phyloP scores from a whole-genome alignment of 2,329 filamentous ascomycete species.

The Sporothrix euskadiensis region DNA sequence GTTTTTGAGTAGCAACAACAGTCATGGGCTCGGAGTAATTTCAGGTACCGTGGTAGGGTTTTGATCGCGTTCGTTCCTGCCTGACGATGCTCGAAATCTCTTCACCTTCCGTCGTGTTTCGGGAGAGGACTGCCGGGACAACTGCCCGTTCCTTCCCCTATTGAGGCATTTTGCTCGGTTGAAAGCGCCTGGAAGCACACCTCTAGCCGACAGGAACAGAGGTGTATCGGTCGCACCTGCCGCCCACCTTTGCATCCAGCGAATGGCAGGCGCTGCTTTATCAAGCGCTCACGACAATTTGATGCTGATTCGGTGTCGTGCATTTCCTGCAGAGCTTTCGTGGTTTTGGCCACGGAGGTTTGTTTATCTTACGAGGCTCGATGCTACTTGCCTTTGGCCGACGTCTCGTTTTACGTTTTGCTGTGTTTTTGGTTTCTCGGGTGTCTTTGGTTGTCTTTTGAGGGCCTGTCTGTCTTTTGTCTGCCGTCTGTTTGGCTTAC shows the following conservation, averaged over 20 bases:
- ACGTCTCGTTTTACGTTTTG: not conserved
- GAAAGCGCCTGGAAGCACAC: slow-evolving; percentile 7
- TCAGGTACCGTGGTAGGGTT: not conserved
- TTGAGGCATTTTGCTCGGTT: slow-evolving; percentile 31
- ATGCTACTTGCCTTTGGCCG: not conserved
- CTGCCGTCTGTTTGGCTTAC: slow-evolving; percentile 11
- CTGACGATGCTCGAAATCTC: slow-evolving; percentile 16
- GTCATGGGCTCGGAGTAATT: not conserved
- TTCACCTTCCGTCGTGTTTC: slow-evolving; percentile 7
- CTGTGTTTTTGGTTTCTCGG: not conserved
- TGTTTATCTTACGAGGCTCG: not conserved
- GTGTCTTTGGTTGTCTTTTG: not conserved
- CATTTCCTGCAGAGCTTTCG: not conserved
- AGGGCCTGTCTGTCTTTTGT: not conserved
- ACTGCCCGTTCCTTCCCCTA: not conserved
- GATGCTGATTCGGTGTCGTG: slow-evolving; percentile 6
- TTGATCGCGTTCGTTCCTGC: not conserved
- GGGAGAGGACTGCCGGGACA: slow-evolving; percentile 28
- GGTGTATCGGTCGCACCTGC: slow-evolving; percentile 11
- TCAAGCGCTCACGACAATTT: slow-evolving; percentile 24
- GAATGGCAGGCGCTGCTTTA: slow-evolving; percentile 30
- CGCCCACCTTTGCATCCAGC: not conserved
- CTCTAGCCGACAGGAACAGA: slow-evolving; percentile 22
- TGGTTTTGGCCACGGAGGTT: not conserved
- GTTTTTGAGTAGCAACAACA: too few species aligned